phyloP scores from a whole-genome alignment of 1,284 basidiomycete species.

The Hemileia vastatrix region DNA sequence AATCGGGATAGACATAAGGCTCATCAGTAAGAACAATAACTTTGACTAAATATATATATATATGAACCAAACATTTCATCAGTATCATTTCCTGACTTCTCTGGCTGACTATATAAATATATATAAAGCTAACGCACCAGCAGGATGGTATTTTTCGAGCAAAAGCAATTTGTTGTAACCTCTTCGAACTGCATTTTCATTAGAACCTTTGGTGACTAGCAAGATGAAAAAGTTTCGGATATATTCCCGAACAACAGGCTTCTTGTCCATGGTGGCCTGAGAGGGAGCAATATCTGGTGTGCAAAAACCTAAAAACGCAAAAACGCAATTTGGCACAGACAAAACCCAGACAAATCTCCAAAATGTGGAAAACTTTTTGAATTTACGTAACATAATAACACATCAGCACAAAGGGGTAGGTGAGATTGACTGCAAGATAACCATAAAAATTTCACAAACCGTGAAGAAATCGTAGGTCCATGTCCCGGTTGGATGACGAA shows the following conservation, averaged over 20 bases:
- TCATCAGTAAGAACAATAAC: conserved; percentile 47
- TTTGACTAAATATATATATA: conserved; percentile 30
- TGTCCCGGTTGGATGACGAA: conserved; percentile 41
- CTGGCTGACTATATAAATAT: too few relatives aligned
- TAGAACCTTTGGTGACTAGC: conserved; percentile 47
- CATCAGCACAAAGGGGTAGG: neutral
- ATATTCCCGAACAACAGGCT: conserved; percentile 44
- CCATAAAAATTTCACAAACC: neutral
- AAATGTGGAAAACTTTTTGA: conserved; percentile 43
- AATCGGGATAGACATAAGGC: conserved; percentile 46
- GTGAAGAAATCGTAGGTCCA: conserved; percentile 23
- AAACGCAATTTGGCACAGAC: conserved; percentile 45
- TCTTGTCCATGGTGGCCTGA: conserved; percentile 41
- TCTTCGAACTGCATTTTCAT: conserved; percentile 45
- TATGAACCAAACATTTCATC: neutral
- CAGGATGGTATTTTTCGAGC: conserved; percentile 47
- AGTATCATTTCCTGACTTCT: neutral
- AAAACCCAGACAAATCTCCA: conserved; percentile 47
- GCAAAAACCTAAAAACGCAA: conserved; percentile 42
- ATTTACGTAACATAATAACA: neutral
- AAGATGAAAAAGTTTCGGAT: conserved; percentile 47
- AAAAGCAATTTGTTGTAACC: conserved; percentile 46
- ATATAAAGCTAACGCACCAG: conserved; percentile 20
- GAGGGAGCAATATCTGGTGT: conserved; percentile 45
- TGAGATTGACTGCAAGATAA: neutral